A percentile compares a stretch with the other conserved stretches of the same genome.
These are phyloP conservation scores for Abortiporus biennis DNA, from an alignment of 1,284 basidiomycete genomes.

Conservation along the genomic window DNA sequence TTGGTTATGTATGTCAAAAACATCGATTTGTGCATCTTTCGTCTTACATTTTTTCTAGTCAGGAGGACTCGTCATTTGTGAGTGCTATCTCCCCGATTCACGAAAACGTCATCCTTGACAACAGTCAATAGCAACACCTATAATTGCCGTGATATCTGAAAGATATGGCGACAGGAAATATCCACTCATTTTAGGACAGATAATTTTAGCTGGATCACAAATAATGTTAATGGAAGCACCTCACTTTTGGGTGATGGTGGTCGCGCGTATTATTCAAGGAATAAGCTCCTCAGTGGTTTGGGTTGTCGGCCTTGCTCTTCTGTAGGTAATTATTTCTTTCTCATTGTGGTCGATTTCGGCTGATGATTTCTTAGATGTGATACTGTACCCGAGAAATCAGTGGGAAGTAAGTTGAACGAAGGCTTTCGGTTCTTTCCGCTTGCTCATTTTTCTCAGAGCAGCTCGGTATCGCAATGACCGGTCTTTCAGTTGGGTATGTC, in stretches of 20 bases:
- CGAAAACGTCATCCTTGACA: neutral
- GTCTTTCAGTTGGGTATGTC: constrained; percentile 57
- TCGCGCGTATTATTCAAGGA: constrained; percentile 70
- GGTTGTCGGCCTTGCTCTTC: constrained; percentile 67
- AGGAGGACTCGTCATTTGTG: constrained; percentile 27
- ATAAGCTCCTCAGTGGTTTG: constrained; percentile 70
- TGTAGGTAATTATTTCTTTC: constrained; percentile 35
- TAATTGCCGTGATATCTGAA: constrained; percentile 66
- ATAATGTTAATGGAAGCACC: constrained; percentile 76
- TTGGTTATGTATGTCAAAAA: constrained; percentile 44
- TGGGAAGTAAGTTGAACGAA: constrained; percentile 48
- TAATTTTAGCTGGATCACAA: constrained; percentile 51
- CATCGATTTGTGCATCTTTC: neutral
- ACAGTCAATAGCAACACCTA: constrained; percentile 52
- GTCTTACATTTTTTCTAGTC: constrained; percentile 18
- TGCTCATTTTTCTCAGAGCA: constrained; percentile 40
- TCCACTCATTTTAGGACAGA: constrained; percentile 56
- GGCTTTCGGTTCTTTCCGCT: neutral
- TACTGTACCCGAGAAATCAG: constrained; percentile 47
- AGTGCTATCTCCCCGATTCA: constrained; percentile 7
- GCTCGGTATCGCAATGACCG: constrained; percentile 68
- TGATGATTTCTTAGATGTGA: constrained; percentile 47
- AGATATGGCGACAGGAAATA: constrained; percentile 44
- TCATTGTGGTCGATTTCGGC: neutral
- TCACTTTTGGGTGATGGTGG: constrained; percentile 63